Conservation (phyloP, 192 early-diverging fungal genomes). For the Gaertneriomyces sp. region DNA sequence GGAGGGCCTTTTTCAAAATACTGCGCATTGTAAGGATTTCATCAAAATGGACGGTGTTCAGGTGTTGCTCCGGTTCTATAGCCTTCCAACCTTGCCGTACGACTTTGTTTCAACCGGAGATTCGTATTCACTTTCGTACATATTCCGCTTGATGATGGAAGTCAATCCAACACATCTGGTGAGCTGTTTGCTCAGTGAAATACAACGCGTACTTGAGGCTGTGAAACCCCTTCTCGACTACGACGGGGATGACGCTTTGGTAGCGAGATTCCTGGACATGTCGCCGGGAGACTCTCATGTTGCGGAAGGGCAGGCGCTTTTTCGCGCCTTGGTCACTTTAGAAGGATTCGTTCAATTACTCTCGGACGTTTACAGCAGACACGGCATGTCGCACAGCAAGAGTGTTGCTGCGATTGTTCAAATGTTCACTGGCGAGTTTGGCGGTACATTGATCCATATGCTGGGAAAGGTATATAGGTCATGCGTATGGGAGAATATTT, state of each 20-base stretch:
- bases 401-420: slow-evolving; percentile 57
- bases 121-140: slow-evolving; percentile 64
- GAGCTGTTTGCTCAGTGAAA: slow-evolving; percentile 47
- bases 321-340: slow-evolving; percentile 57
- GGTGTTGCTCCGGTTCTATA: slow-evolving; percentile 60
- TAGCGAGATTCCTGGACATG: slow-evolving; percentile 62
- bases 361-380: slow-evolving; percentile 67
- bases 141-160: slow-evolving; percentile 70
- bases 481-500: slow-evolving; percentile 62
- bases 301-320: slow-evolving; percentile 45
- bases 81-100: slow-evolving; percentile 66
- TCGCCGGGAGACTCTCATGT: slow-evolving; percentile 39
- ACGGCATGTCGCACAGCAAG: slow-evolving; percentile 61
- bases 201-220: slow-evolving; percentile 44
- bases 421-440: slow-evolving; percentile 55
- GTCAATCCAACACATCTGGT: slow-evolving; percentile 55
- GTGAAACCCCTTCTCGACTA: slow-evolving; percentile 48
- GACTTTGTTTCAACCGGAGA: slow-evolving; percentile 64
- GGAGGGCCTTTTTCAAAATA: slow-evolving; percentile 82
- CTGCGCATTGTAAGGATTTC: slow-evolving; percentile 70
- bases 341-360: slow-evolving; percentile 61
- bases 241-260: slow-evolving; percentile 30
- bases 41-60: slow-evolving; percentile 61
- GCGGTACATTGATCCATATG: slow-evolving; percentile 44
- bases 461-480: slow-evolving; percentile 65